Evolutionary conservation across 805 yeast genomes (phyloP), one percentile per base, ranked within the genome.

Genomic region (Zygosaccharomyces bailii): DNA sequence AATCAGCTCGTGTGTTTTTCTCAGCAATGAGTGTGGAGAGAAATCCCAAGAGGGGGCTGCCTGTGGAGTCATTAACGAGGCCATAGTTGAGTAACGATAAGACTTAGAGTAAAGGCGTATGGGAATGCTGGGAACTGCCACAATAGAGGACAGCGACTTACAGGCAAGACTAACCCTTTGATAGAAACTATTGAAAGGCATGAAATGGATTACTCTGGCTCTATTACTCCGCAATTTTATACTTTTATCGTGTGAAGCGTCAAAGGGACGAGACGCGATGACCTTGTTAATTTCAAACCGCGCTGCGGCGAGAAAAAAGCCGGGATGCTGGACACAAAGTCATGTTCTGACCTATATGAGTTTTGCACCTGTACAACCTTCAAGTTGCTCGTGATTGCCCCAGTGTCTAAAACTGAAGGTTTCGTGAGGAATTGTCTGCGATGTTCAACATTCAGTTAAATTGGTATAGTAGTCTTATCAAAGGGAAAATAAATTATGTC

Each of bases 41-140:
- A 72, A 75, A 16, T 69, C 64, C 95, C 95, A 86, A 18, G 54
- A 44, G 10, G 86, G 82, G 19, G 76, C 69, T 3, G 44, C 6
- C 45, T 70, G 55, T 8, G 63, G 62, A 3, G 60, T 43, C 20
- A 46, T 27, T 17, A 51, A 51, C 4, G 4, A 13, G 33, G 17
- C 10, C 34, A 37, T 35, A 6, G 34, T 24, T 10, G 34, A 21
- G 11, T 23, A 45, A 10, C 21, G 17, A 33, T 39, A 31, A 34
- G 34, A 11, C 18, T 25, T 34, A 17, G 18, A 29, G 9, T 25
- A 29, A 9, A 44, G 16, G 4, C 40, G 36, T 27, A 14, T 13
- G 13, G 40, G 40, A 14, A 48, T 5, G 6, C 39, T 29, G 21
- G 54, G 52, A 16, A 50, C 38, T 3, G 44, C 37, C 30, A 50